Conservation (phyloP, 192 early-diverging fungal species). For the Rhizoclosmatium globosum region DNA sequence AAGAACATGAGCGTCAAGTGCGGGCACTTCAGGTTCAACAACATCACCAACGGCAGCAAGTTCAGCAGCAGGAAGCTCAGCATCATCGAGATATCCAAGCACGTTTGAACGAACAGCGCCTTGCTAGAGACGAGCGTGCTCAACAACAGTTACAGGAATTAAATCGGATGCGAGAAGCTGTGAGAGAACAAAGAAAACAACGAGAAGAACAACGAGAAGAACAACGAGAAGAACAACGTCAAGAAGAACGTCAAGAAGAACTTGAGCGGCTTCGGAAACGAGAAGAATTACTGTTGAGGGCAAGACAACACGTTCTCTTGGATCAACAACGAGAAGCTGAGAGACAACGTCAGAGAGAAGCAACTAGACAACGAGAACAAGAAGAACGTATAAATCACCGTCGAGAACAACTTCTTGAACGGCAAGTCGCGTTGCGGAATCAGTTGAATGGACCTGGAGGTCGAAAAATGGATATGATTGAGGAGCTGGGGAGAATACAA, state of each 20-base stretch:
- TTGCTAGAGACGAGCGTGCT: background rate
- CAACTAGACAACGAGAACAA: background rate
- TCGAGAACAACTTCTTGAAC: background rate
- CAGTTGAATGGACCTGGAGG: background rate
- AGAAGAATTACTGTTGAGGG: too few relatives aligned
- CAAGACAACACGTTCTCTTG: too few relatives aligned
- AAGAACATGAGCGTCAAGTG: too few relatives aligned
- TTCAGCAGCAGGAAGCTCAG: background rate
- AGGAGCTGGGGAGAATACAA: background rate
- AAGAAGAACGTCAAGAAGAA: background rate
- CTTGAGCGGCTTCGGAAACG: background rate
- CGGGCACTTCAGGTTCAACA: too few relatives aligned
- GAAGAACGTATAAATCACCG: background rate
- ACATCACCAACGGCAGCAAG: background rate
- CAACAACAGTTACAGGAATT: too few relatives aligned
- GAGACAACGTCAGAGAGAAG: background rate
- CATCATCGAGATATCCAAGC: background rate
- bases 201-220: too few relatives aligned
- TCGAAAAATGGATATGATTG: background rate
- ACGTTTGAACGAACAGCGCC: background rate
- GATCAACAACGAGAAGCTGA: too few relatives aligned
- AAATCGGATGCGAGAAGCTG: too few relatives aligned
- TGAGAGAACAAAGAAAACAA: too few relatives aligned
- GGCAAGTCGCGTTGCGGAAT: background rate
- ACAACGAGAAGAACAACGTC: background rate